Conservation (phyloP, 2,329 filamentous ascomycete species). For the Claviceps pazoutovae region DNA sequence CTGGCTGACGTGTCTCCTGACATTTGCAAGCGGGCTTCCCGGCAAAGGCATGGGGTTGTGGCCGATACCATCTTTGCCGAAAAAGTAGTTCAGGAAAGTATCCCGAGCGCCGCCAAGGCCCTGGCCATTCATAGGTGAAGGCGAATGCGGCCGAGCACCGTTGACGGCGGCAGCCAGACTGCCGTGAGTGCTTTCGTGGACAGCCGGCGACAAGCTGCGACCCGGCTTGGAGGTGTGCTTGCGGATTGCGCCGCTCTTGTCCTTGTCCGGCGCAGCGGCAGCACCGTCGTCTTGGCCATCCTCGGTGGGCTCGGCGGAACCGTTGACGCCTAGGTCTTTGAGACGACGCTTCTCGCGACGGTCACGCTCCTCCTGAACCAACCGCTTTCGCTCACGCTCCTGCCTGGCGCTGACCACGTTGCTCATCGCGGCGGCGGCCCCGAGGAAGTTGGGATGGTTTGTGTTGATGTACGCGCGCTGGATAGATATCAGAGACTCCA, state of each 20-base stretch:
- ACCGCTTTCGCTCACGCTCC: slow-evolving; percentile 73
- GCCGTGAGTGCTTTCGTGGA: slow-evolving; percentile 51
- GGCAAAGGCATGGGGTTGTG: slow-evolving; percentile 23
- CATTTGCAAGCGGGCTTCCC: slow-evolving; percentile 14
- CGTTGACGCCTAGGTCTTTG: slow-evolving; percentile 77
- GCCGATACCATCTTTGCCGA: slow-evolving; percentile 72
- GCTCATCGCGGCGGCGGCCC: slow-evolving; percentile 92
- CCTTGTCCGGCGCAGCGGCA: slow-evolving; percentile 28
- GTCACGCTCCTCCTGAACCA: slow-evolving; percentile 71
- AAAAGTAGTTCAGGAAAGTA: slow-evolving; percentile 97
- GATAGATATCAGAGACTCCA: slow-evolving; percentile 93
- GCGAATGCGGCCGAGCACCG: slow-evolving; percentile 29
- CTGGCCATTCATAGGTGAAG: slow-evolving; percentile 44
- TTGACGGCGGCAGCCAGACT: slow-evolving; percentile 55
- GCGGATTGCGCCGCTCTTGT: slow-evolving; percentile 22
- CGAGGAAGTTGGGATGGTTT: slow-evolving; percentile 96
- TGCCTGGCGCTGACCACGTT: slow-evolving; percentile 91
- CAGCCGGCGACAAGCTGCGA: slow-evolving; percentile 71
- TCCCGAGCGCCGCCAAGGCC: slow-evolving; percentile 56
- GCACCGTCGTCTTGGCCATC: slow-evolving; percentile 42
- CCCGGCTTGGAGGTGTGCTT: slow-evolving; percentile 27
- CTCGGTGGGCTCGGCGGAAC: slow-evolving; percentile 53
- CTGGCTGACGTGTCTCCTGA: slow-evolving; percentile 59
- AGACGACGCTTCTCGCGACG: slow-evolving; percentile 70
- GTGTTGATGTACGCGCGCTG: slow-evolving; percentile 99